phyloP scores from a whole-genome alignment of 208 protist species.

The Trypanosoma cruzi region DNA sequence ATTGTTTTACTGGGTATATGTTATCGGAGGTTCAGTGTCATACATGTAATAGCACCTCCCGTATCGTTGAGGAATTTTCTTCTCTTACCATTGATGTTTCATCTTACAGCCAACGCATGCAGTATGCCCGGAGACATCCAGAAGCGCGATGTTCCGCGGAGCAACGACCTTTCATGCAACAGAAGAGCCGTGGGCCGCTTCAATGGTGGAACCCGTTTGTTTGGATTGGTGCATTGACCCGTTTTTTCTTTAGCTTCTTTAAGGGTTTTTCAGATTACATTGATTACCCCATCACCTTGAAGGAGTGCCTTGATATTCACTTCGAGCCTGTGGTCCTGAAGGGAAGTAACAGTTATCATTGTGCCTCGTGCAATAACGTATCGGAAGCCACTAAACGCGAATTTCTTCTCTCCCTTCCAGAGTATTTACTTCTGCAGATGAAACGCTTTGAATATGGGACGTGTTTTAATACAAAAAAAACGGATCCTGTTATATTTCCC shows the following conservation, averaged over 20 bases:
- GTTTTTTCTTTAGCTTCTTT: slow-evolving; percentile 23
- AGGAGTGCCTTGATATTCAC: slow-evolving; percentile 90
- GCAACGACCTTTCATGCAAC: slow-evolving; percentile 33
- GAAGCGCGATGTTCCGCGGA: slow-evolving; percentile 36
- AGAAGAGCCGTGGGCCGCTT: slow-evolving; percentile 23
- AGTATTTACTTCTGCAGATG: slow-evolving; percentile 88
- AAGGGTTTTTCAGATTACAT: slow-evolving; percentile 31
- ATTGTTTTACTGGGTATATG: slow-evolving; percentile 81
- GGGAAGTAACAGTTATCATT: slow-evolving; percentile 80
- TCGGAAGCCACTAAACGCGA: slow-evolving; percentile 81
- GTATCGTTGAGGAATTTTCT: slow-evolving; percentile 72
- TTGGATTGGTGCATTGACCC: slow-evolving; percentile 26
- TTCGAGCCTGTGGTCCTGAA: slow-evolving; percentile 70
- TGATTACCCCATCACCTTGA: slow-evolving; percentile 69
- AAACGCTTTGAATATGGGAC: slow-evolving; percentile 82
- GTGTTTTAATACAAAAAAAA: slow-evolving; percentile 85
- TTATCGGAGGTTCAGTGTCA: slow-evolving; percentile 75
- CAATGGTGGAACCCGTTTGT: slow-evolving; percentile 71
- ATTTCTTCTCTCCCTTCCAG: slow-evolving; percentile 68
- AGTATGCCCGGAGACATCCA: slow-evolving; percentile 58
- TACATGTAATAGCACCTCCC: slow-evolving; percentile 57
- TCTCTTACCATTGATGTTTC: slow-evolving; percentile 80
- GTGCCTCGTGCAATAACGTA: slow-evolving; percentile 61
- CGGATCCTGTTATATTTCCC: slow-evolving; percentile 80
- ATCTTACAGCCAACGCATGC: slow-evolving; percentile 42